Base-by-base conservation (phyloP, 768 basidiomycete species). In the Hysterangium stoloniferum region DNA sequence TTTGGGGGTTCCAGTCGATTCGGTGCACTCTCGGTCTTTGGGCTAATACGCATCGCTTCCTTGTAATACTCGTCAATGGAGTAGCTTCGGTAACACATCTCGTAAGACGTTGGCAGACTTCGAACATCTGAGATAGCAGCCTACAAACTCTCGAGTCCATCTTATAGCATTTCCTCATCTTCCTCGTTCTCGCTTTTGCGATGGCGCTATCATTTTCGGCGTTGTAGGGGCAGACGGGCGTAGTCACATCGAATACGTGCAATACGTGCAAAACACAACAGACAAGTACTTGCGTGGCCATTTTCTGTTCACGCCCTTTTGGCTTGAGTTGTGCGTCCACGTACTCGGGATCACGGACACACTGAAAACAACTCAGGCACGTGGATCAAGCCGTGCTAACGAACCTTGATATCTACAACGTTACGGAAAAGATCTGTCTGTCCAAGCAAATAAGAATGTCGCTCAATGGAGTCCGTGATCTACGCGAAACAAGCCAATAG, bases 401-500 rank as follows among this genome's bases (percentile, higher is more conserved):
- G 24, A 19, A 87, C 91, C 78, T 96, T 96, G 67, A 97, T 84
- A 64, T 97, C 92, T 6, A 97, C 89, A 62, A 98, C 98, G 66
- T 98, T 95, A 59, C 92, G 91, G 74, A 99, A 99, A 17, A 98
- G 74, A 57, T 98, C 96, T 0, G 95, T 98, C 65, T 99, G 94
- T 6, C 96, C 96, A 1, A 99, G 77, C n/a, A 98, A 79, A 66
- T 97, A 98, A 2, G 88, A 89, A 63, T 97, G 98, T 15, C 93
- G 84, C 65, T 98, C 98, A 54, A 97, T 88, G 8, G 93, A 90
- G 61, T 97, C 94, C 17, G 89, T 71, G 34, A 93, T 77, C 91
- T 97, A 38, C 32, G 15, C 40, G 59, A 58, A 54, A 60, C 55
- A 51, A 38, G 54, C 28, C 11, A 46, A 25, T 45, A 37, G 47